Base-by-base conservation (phyloP, 2,329 filamentous ascomycete genomes). In the Chrysosporium queenslandicum region DNA sequence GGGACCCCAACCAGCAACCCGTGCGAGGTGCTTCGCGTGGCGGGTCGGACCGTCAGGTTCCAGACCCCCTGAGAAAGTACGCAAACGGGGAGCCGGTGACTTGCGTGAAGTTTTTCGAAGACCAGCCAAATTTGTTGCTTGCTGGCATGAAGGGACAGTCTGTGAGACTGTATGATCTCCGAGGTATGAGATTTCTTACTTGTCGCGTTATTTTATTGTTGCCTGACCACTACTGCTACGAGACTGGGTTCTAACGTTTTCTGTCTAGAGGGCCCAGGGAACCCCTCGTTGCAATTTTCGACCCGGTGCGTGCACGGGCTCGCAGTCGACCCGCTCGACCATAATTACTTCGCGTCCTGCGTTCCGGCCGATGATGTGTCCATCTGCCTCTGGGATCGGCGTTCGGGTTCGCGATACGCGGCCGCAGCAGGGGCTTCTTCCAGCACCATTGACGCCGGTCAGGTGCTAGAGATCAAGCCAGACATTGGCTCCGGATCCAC, bases 301-400 rank as follows among this genome's bases (percentile, higher is more conserved):
- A 83, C 80, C 1, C 72, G 75, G 14, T 79, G 80, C 59, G 80
- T 83, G 7, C 77, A 83, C 61, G 82, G 82, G 56, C 69, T 83
- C 53, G 77, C 80, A 5, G 79, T 83, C 55, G 78, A 84, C 64
- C 78, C 78, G 56, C 65, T 79, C 46, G 80, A 83, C 60, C 78
- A 83, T 60, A 82, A 83, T 53, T 82, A 81, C 60, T 80, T 84
- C 58, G 74, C 80, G 3, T 82, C 80, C 12, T 79, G 77, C 43
- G 63, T 64, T 43, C 73, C 77, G 2, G 68, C 73, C 0, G 76
- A 74, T 43, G 79, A 82, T 56, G 74, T 78, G 16, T 74, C 74
- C 1, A 75, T 83, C 37, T 80, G 76, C 53, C 71, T 83, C 4
- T 84, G 81, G 81, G 81, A 84, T 60, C 74, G 77, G 51, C 76